A percentile compares a stretch with the other conserved stretches of the same genome.
Conservation (phyloP, 192 early-diverging fungal genomes). For the Nowakowskiella sp. region DNA sequence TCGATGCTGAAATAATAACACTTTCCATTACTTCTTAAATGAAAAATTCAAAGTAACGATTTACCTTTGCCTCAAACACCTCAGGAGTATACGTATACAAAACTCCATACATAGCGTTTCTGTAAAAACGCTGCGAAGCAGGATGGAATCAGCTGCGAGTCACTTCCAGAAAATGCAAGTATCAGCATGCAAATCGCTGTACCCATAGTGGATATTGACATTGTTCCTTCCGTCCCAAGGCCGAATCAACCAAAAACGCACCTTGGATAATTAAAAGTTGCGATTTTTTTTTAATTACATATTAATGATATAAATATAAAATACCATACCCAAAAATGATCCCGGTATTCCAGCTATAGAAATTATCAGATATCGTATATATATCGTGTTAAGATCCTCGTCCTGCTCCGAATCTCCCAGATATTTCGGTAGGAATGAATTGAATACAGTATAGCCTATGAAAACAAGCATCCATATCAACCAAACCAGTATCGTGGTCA, state of each 20-base stretch:
- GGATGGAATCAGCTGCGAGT: constrained; percentile 48
- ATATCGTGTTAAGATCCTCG: constrained; percentile 12
- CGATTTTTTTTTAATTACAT: too few relatives aligned
- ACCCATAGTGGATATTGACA: constrained; percentile 67
- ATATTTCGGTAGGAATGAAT: constrained; percentile 74
- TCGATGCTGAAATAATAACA: constrained; percentile 42
- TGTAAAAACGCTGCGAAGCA: constrained; percentile 57
- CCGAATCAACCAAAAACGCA: constrained; percentile 20
- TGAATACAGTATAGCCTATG: constrained; percentile 82
- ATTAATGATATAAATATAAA: constrained; percentile 3
- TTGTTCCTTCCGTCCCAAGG: constrained; percentile 66
- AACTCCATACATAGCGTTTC: constrained; percentile 63
- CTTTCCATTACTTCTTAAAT: not conserved
- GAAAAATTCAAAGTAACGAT: not conserved
- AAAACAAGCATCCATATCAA: constrained; percentile 69
- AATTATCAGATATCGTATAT: constrained; percentile 50
- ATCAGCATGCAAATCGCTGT: constrained; percentile 58
- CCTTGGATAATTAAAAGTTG: not conserved
- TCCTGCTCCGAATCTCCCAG: constrained; percentile 49
- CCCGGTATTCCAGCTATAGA: constrained; percentile 72
- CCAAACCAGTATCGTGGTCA: constrained; percentile 66
- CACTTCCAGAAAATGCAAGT: constrained; percentile 51
- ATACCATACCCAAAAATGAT: constrained; percentile 59
- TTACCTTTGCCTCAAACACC: constrained; percentile 52
- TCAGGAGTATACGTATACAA: constrained; percentile 85